Base-by-base conservation (phyloP, 495 filamentous ascomycete species). In the Xylaria acuta region DNA sequence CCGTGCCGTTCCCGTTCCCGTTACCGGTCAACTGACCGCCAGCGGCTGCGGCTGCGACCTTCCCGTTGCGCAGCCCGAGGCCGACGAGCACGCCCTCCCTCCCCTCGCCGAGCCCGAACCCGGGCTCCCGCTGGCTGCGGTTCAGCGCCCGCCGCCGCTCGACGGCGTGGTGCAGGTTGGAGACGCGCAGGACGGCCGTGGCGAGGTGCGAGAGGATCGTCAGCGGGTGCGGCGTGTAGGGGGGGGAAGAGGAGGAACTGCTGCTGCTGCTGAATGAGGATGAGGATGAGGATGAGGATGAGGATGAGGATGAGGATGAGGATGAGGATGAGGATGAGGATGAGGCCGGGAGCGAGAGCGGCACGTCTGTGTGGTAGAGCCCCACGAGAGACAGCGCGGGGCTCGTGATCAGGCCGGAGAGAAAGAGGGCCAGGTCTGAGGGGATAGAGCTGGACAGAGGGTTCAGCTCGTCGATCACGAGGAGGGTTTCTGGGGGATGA, bases 71-170 rank as follows among this genome's bases (percentile, higher is more conserved):
- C 64, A 82, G 76, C 30, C 86, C 82, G 8, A 91, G 70, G 0
- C 92, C 91, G 18, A 91, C 75, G 0, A 97, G 74, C 16, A 94
- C 86, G 40, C 95, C 95, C 74, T 97, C 93, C 34, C 86, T 84
- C 12, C 88, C 88, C 79, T 97, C 92, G 22, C 84, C 84, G 0
- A 97, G 84, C 1, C 96, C 96, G 75, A 91, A 97, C 22, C 86
- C 84, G 0, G 95, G 96, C 64, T 89, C 88, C 25, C 83, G 88
- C 25, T 92, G 79, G 71, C 91, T 93, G 67, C 90, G 86, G 74
- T 94, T 89, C 8, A 86, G 86, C 6, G 94, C 93, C 20, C 84
- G 83, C 75, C 92, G 93, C 41, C 84, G 83, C 14, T 88, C 88
- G 14, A 95, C 81, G 49, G 90, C 85, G 51, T 97, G 93, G 5